Conservation (phyloP, 352 stramenopile genomes). For the Globisporangium spiculum region DNA sequence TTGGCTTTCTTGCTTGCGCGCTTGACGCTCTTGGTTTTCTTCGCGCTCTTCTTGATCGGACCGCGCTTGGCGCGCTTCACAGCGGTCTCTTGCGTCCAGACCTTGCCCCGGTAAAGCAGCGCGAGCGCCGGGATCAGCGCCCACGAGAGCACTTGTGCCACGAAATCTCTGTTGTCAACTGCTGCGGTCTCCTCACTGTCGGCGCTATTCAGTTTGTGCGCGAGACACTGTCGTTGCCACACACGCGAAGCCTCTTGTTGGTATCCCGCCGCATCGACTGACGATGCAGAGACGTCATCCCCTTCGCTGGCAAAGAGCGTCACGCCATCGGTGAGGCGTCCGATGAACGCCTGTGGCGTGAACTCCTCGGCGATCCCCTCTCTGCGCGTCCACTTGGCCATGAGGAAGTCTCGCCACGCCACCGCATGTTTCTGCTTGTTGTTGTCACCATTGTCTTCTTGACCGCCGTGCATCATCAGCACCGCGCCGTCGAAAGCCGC, state of each 20-base stretch:
- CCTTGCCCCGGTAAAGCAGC: conserved; percentile 16
- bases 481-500: conserved; percentile 3
- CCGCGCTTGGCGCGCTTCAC: conserved; percentile 13
- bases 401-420: conserved; percentile 59
- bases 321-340: conserved; percentile 45
- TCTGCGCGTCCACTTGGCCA: conserved; percentile 41
- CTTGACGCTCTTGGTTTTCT: conserved; percentile 10
- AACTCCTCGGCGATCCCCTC: conserved; percentile 41
- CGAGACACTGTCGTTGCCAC: conserved; percentile 15
- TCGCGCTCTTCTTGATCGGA: conserved; percentile 9
- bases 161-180: not conserved
- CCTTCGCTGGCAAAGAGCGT: conserved; percentile 21
- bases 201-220: not conserved
- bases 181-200: not conserved
- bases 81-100: conserved; percentile 18
- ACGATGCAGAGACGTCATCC: not conserved
- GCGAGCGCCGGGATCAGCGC: conserved; percentile 3
- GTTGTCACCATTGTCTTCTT: not conserved
- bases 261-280: not conserved
- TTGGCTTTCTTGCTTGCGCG: conserved; percentile 10
- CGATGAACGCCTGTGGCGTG: conserved; percentile 66
- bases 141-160: not conserved
- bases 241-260: not conserved
- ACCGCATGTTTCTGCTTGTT: conserved; percentile 7
- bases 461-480: not conserved